Evolutionary conservation across 495 filamentous ascomycete genomes (phyloP), one percentile per base, ranked within the genome.

Genomic region (Cudoniella acicularis): DNA sequence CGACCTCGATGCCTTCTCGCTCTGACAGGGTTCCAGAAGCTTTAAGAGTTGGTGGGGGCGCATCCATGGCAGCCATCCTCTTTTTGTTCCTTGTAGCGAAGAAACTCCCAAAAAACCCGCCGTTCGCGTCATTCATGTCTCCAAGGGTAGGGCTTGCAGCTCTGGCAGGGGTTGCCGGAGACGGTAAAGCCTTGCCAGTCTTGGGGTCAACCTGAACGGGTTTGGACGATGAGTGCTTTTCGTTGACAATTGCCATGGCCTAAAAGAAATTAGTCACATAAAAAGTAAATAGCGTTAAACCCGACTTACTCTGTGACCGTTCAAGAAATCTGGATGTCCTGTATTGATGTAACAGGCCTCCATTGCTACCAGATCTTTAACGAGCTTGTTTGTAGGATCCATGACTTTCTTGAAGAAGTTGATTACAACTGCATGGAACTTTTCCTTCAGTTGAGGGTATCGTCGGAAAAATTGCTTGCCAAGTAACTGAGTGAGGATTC

Each of bases 41-140:
- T 76, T 97, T 99, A 57, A 99, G 82, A 42, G 83, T 90, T 47
- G 95, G 84, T 61, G 94, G 94, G 26, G 95, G 95, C 40, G 95
- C 77, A 66, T 98, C 95, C 95, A 98, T 98, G 56, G 93, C 91
- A 21, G 95, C 95, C 82, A 96, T 92, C 86, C 96, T 98, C 87
- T 98, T 99, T 84, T 98, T 99, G 73, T 97, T 98, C 82, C 96
- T 98, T 55, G 86, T 88, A 4, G 92, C 91, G 73, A 96, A 97
- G 82, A 98, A 98, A 70, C 89, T 93, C 58, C 93, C 92, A 71
- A 97, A 97, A 80, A 98, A 99, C 54, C 92, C 90, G 51, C 81
- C 73, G 65, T 85, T 82, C 42, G 85, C 83, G 11, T 73, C 78
- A 2, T 79, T 74, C 16, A 77, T 68, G 40, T 66, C 69, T 61